Evolutionary conservation across 208 protist species (phyloP), one percentile per base, ranked within the genome.

Genomic region (Blechomonas ayalai): DNA sequence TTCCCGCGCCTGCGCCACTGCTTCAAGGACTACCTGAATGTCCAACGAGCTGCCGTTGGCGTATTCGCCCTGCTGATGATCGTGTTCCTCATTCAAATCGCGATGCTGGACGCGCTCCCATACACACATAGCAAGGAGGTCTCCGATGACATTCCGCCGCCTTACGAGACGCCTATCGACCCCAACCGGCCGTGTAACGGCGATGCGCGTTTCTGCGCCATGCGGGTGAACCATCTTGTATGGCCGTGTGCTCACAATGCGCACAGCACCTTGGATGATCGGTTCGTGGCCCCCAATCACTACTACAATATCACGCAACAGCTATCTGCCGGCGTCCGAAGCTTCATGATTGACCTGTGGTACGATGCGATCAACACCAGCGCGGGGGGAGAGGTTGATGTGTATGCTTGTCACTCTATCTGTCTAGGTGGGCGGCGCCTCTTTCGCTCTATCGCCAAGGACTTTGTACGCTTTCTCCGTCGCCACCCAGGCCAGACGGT

Each of bases 281-380:
- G 49, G 29, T 72, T 72, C 34, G 56, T 72, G 15, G 20, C 52
- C 27, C 46, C 56, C 22, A 61, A 72, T 28, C 64, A 72, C 64
- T 72, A 72, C 42, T 72, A 61, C 57, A 66, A 72, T 52, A 57
- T 72, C 29, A 38, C 52, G 4, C 50, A 53, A 12, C 64, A 72
- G 64, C 64, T 72, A 9, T 8, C 38, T 15, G 52, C 64, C 3
- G 64, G 64, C 41, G 56, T 65, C 26, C 64, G 64, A 45, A 61
- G 47, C 43, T 66, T 72, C 43, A 72, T 72, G 64, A 57, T 72
- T 33, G 64, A 72, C 31, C 45, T 72, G 38, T 64, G 56, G 51
- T 72, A 72, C 27, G 64, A 72, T 52, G 52, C 56, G 36, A 41
- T 54, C 48, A 49, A 72, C 56, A 3, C 43, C 20, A 53, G 31